Base-by-base conservation (phyloP, 306 rosid species). In the Gynostemma pentaphyllum region DNA sequence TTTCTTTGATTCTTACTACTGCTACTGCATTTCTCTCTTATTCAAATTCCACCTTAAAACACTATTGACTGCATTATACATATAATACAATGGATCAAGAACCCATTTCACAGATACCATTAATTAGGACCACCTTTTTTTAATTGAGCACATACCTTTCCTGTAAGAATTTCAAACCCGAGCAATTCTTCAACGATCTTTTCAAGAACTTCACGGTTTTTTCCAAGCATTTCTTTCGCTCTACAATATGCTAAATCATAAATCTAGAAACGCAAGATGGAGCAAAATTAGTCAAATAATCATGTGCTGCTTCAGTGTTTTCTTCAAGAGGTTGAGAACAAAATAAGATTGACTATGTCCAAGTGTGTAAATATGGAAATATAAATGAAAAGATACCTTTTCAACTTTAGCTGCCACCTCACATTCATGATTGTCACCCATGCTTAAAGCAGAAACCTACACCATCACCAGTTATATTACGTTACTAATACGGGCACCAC, bases 351-450 rank as follows among this genome's bases (percentile, higher is more conserved):
- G 2, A 41, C 39, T 42, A 19, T 7, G 24, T 1, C 51, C 5
- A 42, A 4, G 4, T 28, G 15, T 40, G 27, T 10, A 34, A 34
- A 30, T 40, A 26, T 16, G 9, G n/a, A 54, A 12, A 27, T 52
- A 40, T 37, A 32, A 32, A 24, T 52, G 66, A 22, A 16, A 27
- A 62, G 66, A 26, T 70, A 81, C 98, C 94, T 88, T 84, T 66
- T 92, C 90, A 68, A 92, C 90, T 82, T 88, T 92, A 63, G 85
- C 72, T 29, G 96, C 96, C 79, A 92, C 78, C 73, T 77, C 98
- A 75, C 72, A 82, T 75, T 88, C 98, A 67, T 88, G 82, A 51
- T 72, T 84, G 74, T 81, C 84, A 21, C 96, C 98, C 98, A 92
- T 88, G 76, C 98, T 92, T 70, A 86, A 77, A 40, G 85, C 79